Evolutionary conservation across 768 basidiomycete species (phyloP), one percentile per base, ranked within the genome.

Genomic region (Collybia mongolica): DNA sequence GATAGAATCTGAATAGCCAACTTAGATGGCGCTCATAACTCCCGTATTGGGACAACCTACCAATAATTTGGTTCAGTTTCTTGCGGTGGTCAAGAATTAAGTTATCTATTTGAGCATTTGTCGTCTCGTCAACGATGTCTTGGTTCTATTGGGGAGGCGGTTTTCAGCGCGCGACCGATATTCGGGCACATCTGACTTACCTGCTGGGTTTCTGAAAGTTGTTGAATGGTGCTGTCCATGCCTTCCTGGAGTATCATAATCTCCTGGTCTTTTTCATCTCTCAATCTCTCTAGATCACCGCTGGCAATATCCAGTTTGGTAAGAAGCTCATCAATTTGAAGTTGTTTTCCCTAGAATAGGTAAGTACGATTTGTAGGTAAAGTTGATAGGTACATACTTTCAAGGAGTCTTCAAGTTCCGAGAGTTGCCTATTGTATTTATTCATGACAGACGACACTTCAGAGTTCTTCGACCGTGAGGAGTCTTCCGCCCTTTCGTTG

Each of bases 181-280:
- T 14, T 11, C 19, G 15, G 52, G 26, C 36, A 24, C 42, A 8
- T 35, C 46, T 32, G 19, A 58, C 71, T 53, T 62, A 92, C 94
- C 76, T 93, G 83, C 60, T 94, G 90, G 20, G 88, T 77, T 29
- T 98, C 93, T 28, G 84, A 84, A 37, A 98, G 74, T 59, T 93
- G 85, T 52, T 91, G 83, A 40, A 98, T 84, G 18, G 94, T 96
- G 52, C 78, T 82, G 60, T 98, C 95, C 87, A 98, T 87, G 32
- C 93, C 89, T 68, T 94, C 96, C 65, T 98, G 93, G 57, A 98
- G 78, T 63, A 98, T 95, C 64, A 88, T 76, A 44, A 98, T 90
- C 68, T 99, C 97, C 64, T 95, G 87, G 63, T 98, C 97, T 72
- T 98, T 98, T 73, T 99, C 97, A 12, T 98, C 94, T 28, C 89